Evolutionary conservation across 2,329 filamentous ascomycete species (phyloP), one percentile per base, ranked within the genome.

Genomic region (Allantophomopsis cytisporea): DNA sequence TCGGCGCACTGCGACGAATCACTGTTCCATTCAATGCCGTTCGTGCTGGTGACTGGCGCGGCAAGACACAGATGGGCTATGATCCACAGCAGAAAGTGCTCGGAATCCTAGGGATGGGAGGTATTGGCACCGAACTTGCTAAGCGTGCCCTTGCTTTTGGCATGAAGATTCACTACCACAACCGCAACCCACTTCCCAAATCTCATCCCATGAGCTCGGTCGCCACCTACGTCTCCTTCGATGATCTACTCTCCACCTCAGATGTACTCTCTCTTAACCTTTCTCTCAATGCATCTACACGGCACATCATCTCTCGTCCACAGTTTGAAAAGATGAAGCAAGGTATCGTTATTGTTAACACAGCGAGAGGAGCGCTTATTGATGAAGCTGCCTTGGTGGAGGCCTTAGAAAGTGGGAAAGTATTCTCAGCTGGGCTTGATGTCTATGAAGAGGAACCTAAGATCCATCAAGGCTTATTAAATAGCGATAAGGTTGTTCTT

Each of bases 61-160:
- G 39, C 23, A 36, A 35, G 21, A 28, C 34, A 23, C 32, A 21
- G 14, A 21, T 40, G 23, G 39, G 32, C 10, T 31, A 82, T 54
- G 83, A 88, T 52, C 83, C 82, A 2, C 65, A 80, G 53, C 80
- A 79, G 31, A 88, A 87, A 57, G 62, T 76, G 1, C 64, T 89
- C 8, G 83, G 83, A 0, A 83, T 89, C 43, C 57, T 89, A 23
- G 83, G 83, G 4, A 87, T 88, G 82, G 83, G 83, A n/a, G 82
- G 83, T 4, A 88, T 89, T 44, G 83, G 83, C 0, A 35, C 28
- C 15, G 38, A 84, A 51, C 59, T 88, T 49, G 81, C 80, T 50
- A 69, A 62, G 52, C 84, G 84, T 59, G 79, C 76, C 4, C 66
- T 72, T 40, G 79, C 68, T 1, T 85, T 88, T 53, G 80, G 77